phyloP scores from a whole-genome alignment of 2,329 filamentous ascomycete genomes.

The Fusarium humuli region DNA sequence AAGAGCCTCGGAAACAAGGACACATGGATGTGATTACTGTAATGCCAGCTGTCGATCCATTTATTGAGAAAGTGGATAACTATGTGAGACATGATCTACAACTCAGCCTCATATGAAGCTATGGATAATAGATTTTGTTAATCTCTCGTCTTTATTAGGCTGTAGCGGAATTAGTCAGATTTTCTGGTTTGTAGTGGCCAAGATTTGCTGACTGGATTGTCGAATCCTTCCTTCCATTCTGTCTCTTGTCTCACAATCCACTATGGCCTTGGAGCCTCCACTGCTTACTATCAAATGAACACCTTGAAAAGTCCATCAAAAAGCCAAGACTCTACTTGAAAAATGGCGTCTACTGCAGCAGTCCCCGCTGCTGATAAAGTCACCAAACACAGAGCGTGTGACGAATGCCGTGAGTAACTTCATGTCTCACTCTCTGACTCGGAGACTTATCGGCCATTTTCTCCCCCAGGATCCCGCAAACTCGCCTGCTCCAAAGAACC shows the following conservation, averaged over 20 bases:
- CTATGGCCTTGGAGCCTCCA: neutral
- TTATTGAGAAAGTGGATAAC: neutral
- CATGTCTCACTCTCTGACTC: constrained; percentile 22
- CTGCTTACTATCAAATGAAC: neutral
- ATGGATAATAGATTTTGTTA: neutral
- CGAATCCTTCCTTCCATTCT: constrained; percentile 5
- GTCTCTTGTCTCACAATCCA: constrained; percentile 6
- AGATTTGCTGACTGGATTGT: constrained; percentile 16
- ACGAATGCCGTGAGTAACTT: constrained; percentile 71
- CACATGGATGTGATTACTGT: constrained; percentile 4
- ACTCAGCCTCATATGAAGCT: neutral
- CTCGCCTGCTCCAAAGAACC: constrained; percentile 73
- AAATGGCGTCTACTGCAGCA: constrained; percentile 39
- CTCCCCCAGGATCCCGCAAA: constrained; percentile 66
- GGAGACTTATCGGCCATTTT: constrained; percentile 46
- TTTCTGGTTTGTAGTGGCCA: neutral
- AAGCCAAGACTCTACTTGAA: neutral
- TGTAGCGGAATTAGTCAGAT: constrained; percentile 28
- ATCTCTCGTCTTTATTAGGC: neutral
- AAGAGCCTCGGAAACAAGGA: constrained; percentile 15
- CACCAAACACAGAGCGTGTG: constrained; percentile 71
- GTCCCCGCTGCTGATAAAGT: constrained; percentile 33
- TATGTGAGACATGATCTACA: neutral
- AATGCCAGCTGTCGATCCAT: constrained; percentile 1
- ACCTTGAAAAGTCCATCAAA: neutral